These are phyloP conservation scores for Acmispon strigosus DNA, from an alignment of 306 rosid genomes.

Conservation along the genomic window DNA sequence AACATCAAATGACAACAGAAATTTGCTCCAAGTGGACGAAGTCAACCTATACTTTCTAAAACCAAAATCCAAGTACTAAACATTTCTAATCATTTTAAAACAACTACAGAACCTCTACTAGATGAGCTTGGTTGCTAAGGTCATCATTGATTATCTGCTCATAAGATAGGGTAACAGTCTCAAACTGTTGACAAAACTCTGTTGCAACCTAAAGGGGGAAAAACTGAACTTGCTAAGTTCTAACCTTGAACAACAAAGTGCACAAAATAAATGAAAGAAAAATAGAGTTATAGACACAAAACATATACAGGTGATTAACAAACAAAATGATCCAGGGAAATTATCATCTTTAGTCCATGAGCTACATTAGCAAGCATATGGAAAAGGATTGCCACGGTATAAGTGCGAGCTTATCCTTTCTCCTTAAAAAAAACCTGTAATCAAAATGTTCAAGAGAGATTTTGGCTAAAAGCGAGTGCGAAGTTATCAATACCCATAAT, in stretches of 20 bases:
- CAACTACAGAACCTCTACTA: neutral
- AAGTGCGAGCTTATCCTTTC: neutral
- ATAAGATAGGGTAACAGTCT: neutral
- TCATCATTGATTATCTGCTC: neutral
- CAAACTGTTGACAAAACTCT: neutral
- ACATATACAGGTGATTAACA: neutral
- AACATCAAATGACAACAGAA: neutral
- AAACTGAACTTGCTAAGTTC: no score
- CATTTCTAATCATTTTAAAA: neutral
- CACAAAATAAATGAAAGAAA: neutral
- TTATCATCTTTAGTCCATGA: neutral
- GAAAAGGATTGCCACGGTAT: neutral
- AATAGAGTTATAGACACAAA: no score
- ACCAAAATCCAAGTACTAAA: neutral
- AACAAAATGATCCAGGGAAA: neutral
- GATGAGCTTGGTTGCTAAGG: neutral
- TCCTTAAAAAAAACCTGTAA: neutral
- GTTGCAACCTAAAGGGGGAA: neutral
- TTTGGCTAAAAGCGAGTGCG: neutral
- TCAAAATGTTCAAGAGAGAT: neutral
- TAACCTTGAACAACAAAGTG: no score
- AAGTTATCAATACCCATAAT: neutral
- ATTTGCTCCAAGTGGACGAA: neutral
- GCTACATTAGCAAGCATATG: neutral
- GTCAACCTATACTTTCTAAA: neutral